Base-by-base conservation (phyloP, 805 yeast species). In the Saccharomycopsis vini region DNA sequence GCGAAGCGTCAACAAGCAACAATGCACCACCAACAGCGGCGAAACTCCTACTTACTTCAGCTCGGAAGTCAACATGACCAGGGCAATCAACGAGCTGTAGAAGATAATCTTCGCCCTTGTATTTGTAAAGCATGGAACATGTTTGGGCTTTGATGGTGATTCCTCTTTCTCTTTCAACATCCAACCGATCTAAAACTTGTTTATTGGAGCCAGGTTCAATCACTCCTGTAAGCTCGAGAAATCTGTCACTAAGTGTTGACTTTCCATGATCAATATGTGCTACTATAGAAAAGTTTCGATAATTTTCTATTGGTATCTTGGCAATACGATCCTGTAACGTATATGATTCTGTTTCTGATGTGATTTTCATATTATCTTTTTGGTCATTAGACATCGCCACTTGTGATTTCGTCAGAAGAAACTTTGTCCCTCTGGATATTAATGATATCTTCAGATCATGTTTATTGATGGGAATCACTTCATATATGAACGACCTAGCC, bases 121-220 rank as follows among this genome's bases (percentile, higher is more conserved):
- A 69, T 29, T 71, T 69, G 60, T 88, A 88, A 47, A 92, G 71
- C 97, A 90, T 92, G 0, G 95, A 73, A 55, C 95, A 90, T 0
- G 97, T 92, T 58, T 92, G 97, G 0, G 97, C 97, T 61, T 90
- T 90, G 44, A 90, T 92, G 0, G 98, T 90, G 55, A 90, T 90
- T 2, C 98, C 98, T 55, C 98, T 68, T 62, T 90, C 97, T 58
- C 95, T 68, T 59, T 90, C 98, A 16, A 90, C 98, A 56, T 92
- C 97, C 47, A 90, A 65, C 56, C 81, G 83, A 59, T 90, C 98
- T 50, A 90, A 67, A 29, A 92, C 90, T 60, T 90, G 97, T 52
- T 78, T 79, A 56, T 83, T 85, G 20, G 64, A 62, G 2, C 88
- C 87, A 0, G 85, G 75, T 44, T 81, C 73, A 22, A 90, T 84